A percentile compares a stretch with the other conserved stretches of the same genome.
These are phyloP conservation scores for Dothistroma septosporum DNA, from an alignment of 2,329 filamentous ascomycete genomes.

Conservation along the genomic window DNA sequence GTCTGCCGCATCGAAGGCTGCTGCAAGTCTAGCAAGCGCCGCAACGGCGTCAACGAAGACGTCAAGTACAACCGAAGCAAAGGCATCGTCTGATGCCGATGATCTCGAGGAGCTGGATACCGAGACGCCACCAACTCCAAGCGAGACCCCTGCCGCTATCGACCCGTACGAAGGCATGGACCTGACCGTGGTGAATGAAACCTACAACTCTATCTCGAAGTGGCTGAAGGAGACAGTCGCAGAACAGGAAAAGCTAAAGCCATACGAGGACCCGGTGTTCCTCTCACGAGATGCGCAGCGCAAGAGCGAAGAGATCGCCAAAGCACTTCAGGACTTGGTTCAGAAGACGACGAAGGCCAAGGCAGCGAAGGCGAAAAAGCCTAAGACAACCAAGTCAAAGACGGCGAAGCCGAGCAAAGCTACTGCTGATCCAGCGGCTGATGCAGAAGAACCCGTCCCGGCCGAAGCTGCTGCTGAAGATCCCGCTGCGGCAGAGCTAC, in stretches of 20 bases:
- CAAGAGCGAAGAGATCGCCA: slow-evolving; percentile 67
- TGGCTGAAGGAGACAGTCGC: slow-evolving; percentile 74
- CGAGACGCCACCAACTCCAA: slow-evolving; percentile 38
- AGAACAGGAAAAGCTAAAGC: slow-evolving; percentile 65
- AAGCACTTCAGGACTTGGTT: slow-evolving; percentile 65
- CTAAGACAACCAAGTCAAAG: slow-evolving; percentile 21
- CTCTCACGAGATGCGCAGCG: slow-evolving; percentile 66
- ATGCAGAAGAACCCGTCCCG: slow-evolving; percentile 13
- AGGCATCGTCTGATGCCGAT: slow-evolving; percentile 54
- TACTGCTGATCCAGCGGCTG: slow-evolving; percentile 3
- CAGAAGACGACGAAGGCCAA: slow-evolving; percentile 44
- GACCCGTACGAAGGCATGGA: slow-evolving; percentile 71
- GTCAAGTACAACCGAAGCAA: slow-evolving; percentile 26
- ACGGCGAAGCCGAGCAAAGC: slow-evolving; percentile 15
- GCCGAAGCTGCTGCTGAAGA: slow-evolving; percentile 11
- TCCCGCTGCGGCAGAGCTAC: slow-evolving; percentile 6
- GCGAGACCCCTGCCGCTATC: slow-evolving; percentile 39
- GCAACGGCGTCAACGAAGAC: slow-evolving; percentile 42
- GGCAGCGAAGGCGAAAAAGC: slow-evolving; percentile 20
- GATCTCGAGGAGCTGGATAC: slow-evolving; percentile 72
- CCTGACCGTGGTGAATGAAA: slow-evolving; percentile 59
- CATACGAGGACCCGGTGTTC: slow-evolving; percentile 70
- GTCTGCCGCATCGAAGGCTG: slow-evolving; percentile 63
- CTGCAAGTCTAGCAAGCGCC: slow-evolving; percentile 39
- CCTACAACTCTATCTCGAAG: slow-evolving; percentile 58